Evolutionary conservation across 257 asterid genomes (phyloP).

Genomic region (Mentha longifolia): DNA sequence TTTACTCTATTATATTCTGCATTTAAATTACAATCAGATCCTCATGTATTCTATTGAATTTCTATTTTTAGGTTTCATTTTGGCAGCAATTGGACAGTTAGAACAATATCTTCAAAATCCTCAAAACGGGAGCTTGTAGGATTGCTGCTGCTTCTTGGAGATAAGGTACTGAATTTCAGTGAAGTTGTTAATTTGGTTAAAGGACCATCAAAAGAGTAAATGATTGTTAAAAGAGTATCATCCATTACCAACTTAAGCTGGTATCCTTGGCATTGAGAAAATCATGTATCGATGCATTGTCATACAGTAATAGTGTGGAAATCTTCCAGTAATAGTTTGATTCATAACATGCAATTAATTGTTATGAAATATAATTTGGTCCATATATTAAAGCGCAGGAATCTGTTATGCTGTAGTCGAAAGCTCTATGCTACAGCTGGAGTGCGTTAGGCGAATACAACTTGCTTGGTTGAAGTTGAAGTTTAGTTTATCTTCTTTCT

Average conservation of each 20-base stretch:
- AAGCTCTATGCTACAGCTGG: conserved; percentile 19
- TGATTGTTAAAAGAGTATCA: no score
- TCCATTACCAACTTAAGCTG: no score
- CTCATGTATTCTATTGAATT: background rate
- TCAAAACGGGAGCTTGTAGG: conserved; percentile 60
- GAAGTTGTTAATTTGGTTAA: no score
- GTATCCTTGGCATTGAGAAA: no score
- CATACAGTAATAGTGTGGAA: no score
- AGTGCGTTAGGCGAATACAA: background rate
- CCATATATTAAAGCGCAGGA: conserved; percentile 26
- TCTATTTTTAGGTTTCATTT: conserved; percentile 50
- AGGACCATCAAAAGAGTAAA: no score
- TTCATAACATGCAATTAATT: no score
- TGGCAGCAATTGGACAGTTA: conserved; percentile 61
- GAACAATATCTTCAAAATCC: conserved; percentile 49
- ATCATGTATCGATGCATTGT: no score
- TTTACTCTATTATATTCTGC: background rate
- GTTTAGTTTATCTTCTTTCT: background rate
- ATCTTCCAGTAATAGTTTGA: no score
- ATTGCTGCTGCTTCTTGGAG: conserved; percentile 26
- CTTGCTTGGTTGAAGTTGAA: conserved; percentile 15
- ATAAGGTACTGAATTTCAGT: conserved; percentile 21
- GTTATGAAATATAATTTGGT: background rate
- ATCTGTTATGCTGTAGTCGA: background rate
- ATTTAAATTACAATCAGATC: background rate